phyloP scores from a whole-genome alignment of 371 early-diverging fungal genomes.

The Mortierella sp. region DNA sequence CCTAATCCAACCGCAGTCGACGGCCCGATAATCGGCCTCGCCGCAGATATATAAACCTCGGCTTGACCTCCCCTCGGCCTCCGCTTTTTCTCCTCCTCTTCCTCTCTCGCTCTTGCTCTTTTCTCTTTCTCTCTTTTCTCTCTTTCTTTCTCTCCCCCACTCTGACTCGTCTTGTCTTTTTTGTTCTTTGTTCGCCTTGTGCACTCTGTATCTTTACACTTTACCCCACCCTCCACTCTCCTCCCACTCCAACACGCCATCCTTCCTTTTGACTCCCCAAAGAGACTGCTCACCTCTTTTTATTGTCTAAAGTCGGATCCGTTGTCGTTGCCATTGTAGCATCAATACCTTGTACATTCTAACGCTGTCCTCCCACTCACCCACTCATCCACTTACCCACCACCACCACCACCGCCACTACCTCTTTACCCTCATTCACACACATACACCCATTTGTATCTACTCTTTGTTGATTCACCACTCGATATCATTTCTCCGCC shows the following conservation, averaged over 20 bases:
- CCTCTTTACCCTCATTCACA: too few species aligned
- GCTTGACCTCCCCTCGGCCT: too few species aligned
- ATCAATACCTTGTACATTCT: too few species aligned
- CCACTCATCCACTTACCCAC: too few species aligned
- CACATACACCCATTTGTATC: background rate
- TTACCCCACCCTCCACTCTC: slow-evolving; percentile 10
- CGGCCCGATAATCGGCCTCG: too few species aligned
- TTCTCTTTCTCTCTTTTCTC: slow-evolving; percentile 3
- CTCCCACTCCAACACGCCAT: slow-evolving; percentile 6
- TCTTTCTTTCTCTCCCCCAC: background rate
- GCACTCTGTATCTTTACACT: slow-evolving; percentile 4
- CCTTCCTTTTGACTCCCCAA: slow-evolving; percentile 11
- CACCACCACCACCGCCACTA: too few species aligned
- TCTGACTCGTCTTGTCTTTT: background rate
- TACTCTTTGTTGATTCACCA: slow-evolving; percentile 4
- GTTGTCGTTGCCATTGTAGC: too few species aligned
- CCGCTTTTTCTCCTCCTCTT: too few species aligned
- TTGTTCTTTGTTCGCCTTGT: background rate
- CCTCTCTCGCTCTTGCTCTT: slow-evolving; percentile 5
- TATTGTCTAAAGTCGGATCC: too few species aligned
- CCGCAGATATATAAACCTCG: too few species aligned
- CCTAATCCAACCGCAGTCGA: too few species aligned
- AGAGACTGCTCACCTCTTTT: slow-evolving; percentile 56
- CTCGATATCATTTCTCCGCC: background rate
- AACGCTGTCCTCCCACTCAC: background rate